Percentiles rank a stretch among this genome's conserved stretches.
These are phyloP conservation scores for Fonsecaea multimorphosa DNA, from an alignment of 2,329 filamentous ascomycete species.

Conservation along the genomic window DNA sequence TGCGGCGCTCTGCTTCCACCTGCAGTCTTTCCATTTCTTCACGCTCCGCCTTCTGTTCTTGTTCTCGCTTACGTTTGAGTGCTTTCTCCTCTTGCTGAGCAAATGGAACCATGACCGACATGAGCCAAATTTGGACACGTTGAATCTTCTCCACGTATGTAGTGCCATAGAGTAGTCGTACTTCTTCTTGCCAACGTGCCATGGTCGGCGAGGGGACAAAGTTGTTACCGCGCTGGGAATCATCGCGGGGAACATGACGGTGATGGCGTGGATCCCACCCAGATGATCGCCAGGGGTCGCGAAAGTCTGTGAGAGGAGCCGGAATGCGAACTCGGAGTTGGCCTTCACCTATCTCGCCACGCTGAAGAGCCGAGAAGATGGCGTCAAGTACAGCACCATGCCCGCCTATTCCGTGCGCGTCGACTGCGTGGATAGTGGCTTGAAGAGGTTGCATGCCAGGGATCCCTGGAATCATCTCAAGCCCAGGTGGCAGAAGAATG, in stretches of 20 bases:
- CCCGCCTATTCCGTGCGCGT: slow-evolving; percentile 40
- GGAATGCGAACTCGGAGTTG: slow-evolving; percentile 59
- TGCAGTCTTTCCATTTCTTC: slow-evolving; percentile 66
- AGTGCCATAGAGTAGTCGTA: slow-evolving; percentile 79
- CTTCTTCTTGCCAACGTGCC: slow-evolving; percentile 86
- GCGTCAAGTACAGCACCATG: slow-evolving; percentile 52
- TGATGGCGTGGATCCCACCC: slow-evolving; percentile 58
- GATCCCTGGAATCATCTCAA: slow-evolving; percentile 20
- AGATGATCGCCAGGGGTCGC: slow-evolving; percentile 42
- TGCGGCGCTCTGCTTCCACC: slow-evolving; percentile 75
- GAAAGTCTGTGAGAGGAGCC: slow-evolving; percentile 32
- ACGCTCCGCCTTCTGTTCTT: slow-evolving; percentile 67
- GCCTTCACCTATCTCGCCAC: slow-evolving; percentile 53
- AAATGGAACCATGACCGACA: slow-evolving; percentile 77
- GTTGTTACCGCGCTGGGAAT: slow-evolving; percentile 70
- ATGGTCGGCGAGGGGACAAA: slow-evolving; percentile 76
- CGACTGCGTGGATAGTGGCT: slow-evolving; percentile 29
- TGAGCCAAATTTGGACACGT: slow-evolving; percentile 71
- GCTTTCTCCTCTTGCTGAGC: slow-evolving; percentile 82
- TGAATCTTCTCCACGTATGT: slow-evolving; percentile 71
- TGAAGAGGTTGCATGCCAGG: slow-evolving; percentile 25
- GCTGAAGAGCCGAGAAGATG: slow-evolving; percentile 61
- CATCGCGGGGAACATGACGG: slow-evolving; percentile 54
- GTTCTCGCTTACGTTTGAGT: slow-evolving; percentile 64
- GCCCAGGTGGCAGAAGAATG: slow-evolving; percentile 23